Percentiles rank a stretch among this genome's conserved stretches.
Conservation (phyloP, 2,329 filamentous ascomycete genomes). For the Camillea tinctor region DNA sequence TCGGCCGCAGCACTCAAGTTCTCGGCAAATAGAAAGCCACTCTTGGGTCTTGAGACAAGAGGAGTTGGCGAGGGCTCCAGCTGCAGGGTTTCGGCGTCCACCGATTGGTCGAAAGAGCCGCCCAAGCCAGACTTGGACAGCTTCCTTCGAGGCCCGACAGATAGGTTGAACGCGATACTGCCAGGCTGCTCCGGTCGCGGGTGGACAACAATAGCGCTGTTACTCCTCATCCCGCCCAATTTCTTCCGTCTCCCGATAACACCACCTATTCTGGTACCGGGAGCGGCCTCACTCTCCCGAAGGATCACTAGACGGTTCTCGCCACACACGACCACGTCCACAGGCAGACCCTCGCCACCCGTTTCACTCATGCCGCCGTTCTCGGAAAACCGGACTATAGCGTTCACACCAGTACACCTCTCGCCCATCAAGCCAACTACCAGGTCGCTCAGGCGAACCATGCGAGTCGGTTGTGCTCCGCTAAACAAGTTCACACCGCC, state of each 20-base stretch:
- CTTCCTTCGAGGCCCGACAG: slow-evolving; percentile 28
- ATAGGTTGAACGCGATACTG: slow-evolving; percentile 50
- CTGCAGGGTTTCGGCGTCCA: slow-evolving; percentile 25
- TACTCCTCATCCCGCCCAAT: slow-evolving; percentile 36
- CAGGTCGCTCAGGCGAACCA: slow-evolving; percentile 55
- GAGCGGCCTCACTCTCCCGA: slow-evolving; percentile 50
- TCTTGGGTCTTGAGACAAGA: slow-evolving; percentile 26
- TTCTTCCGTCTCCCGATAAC: slow-evolving; percentile 32
- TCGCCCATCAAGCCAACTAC: slow-evolving; percentile 56
- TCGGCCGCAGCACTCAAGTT: slow-evolving; percentile 55
- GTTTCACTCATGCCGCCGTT: slow-evolving; percentile 24
- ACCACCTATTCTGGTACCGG: slow-evolving; percentile 43
- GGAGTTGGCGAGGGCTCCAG: slow-evolving; percentile 23
- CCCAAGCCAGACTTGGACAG: slow-evolving; percentile 17
- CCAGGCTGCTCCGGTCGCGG: slow-evolving; percentile 42
- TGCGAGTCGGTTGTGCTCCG: slow-evolving; percentile 52
- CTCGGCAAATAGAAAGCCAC: slow-evolving; percentile 50
- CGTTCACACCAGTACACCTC: slow-evolving; percentile 51
- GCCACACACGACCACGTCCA: slow-evolving; percentile 55
- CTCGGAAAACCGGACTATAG: slow-evolving; percentile 40
- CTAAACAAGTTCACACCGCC: slow-evolving; percentile 56
- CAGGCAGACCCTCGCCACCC: slow-evolving; percentile 41
- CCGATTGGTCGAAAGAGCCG: slow-evolving; percentile 13
- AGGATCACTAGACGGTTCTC: slow-evolving; percentile 56
- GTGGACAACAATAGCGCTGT: slow-evolving; percentile 55